Percentiles rank a stretch among this genome's conserved stretches.
These are phyloP conservation scores for Hypoxylon sp. DNA, from an alignment of 2,329 filamentous ascomycete genomes.

Conservation along the genomic window DNA sequence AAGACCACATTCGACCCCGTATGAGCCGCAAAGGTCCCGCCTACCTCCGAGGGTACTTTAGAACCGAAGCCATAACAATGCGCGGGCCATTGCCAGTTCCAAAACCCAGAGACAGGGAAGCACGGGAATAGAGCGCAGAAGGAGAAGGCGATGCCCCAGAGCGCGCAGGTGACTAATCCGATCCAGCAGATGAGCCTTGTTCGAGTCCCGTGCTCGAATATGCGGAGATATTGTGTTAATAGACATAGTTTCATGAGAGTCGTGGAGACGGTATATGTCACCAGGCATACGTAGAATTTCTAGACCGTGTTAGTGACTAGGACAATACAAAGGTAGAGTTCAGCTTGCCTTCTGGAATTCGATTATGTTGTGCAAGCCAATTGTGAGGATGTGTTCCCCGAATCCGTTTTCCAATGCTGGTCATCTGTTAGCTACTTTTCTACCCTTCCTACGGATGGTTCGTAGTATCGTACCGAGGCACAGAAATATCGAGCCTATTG, in stretches of 20 bases:
- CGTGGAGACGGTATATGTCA: conserved; percentile 52
- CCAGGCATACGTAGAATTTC: conserved; percentile 54
- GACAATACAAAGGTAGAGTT: neutral
- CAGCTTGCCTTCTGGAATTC: conserved; percentile 47
- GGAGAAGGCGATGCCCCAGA: conserved; percentile 52
- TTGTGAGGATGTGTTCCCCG: conserved; percentile 48
- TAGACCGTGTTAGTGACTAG: conserved; percentile 37
- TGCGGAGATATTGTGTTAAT: conserved; percentile 55
- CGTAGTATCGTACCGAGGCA: conserved; percentile 38
- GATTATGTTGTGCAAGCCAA: conserved; percentile 38
- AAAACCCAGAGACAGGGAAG: conserved; percentile 52
- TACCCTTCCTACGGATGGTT: neutral
- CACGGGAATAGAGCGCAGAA: conserved; percentile 52
- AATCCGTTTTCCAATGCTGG: conserved; percentile 47
- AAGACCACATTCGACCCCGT: conserved; percentile 51
- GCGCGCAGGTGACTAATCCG: conserved; percentile 45
- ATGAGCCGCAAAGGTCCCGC: conserved; percentile 50
- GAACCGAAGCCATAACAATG: conserved; percentile 54
- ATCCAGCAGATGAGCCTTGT: conserved; percentile 45
- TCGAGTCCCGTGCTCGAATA: conserved; percentile 49
- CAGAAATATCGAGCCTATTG: conserved; percentile 47
- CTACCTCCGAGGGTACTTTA: conserved; percentile 43
- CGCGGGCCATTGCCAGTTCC: conserved; percentile 44
- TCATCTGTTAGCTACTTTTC: conserved; percentile 26
- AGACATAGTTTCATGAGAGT: conserved; percentile 56